These are phyloP conservation scores for Lipomyces anomalus DNA, from an alignment of 805 yeast species.

Conservation along the genomic window DNA sequence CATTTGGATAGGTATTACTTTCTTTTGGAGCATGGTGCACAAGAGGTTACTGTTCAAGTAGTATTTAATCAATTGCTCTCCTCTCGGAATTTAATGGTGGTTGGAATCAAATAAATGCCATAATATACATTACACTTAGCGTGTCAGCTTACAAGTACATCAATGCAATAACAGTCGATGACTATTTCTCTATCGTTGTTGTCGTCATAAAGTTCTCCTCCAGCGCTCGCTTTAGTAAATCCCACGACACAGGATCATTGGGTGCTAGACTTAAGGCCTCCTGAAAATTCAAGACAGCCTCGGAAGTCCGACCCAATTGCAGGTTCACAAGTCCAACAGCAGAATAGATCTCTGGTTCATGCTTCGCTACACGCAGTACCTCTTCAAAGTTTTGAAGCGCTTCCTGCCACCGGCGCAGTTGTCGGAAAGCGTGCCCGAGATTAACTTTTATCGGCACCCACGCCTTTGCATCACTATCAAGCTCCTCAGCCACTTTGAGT, in stretches of 20 bases:
- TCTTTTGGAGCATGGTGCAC: slow-evolving; percentile 17
- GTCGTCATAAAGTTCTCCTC: slow-evolving; percentile 19
- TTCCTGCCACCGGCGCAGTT: slow-evolving; percentile 53
- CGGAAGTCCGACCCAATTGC: slow-evolving; percentile 55
- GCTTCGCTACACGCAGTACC: slow-evolving; percentile 62
- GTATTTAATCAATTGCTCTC: slow-evolving; percentile 23
- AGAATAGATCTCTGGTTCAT: slow-evolving; percentile 69
- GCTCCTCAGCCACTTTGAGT: slow-evolving; percentile 55
- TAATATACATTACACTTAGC: too few species aligned
- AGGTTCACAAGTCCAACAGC: slow-evolving; percentile 81
- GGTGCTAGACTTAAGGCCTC: slow-evolving; percentile 74
- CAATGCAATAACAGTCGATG: not conserved
- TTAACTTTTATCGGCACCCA: slow-evolving; percentile 83
- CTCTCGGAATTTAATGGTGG: slow-evolving; percentile 22
- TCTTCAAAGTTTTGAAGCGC: slow-evolving; percentile 72
- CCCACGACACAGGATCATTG: slow-evolving; percentile 77
- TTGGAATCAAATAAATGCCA: slow-evolving; percentile 14
- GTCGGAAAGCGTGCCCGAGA: slow-evolving; percentile 81
- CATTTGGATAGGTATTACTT: slow-evolving; percentile 21
- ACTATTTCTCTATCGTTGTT: not conserved
- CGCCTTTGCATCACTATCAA: slow-evolving; percentile 73
- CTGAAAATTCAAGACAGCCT: slow-evolving; percentile 73
- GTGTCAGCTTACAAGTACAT: not conserved
- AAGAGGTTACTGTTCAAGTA: slow-evolving; percentile 16
- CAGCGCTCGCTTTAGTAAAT: slow-evolving; percentile 67